phyloP scores from a whole-genome alignment of 2,329 filamentous ascomycete species.

The Phoma herbarum region DNA sequence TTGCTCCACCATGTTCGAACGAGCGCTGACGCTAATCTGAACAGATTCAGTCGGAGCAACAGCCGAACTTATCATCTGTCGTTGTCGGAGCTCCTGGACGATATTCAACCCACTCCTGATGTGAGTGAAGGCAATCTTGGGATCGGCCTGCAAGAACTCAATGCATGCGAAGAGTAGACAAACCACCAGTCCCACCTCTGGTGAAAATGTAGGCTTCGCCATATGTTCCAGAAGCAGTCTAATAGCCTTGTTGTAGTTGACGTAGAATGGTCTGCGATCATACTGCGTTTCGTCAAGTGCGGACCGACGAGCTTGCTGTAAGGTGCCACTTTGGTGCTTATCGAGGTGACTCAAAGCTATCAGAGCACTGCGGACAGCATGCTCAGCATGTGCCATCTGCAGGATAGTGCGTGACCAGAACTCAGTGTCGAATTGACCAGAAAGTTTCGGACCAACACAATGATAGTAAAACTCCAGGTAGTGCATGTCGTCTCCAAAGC shows the following conservation, averaged over 20 bases:
- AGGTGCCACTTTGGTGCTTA: constrained; percentile 21
- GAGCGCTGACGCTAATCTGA: not conserved
- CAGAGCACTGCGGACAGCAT: constrained; percentile 53
- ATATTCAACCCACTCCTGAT: constrained; percentile 55
- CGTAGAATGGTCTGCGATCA: constrained; percentile 38
- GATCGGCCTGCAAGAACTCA: constrained; percentile 54
- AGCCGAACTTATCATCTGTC: not conserved
- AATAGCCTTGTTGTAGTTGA: constrained; percentile 55
- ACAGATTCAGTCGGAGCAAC: not conserved
- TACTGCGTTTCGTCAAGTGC: not conserved
- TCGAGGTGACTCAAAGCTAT: constrained; percentile 52
- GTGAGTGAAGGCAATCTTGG: constrained; percentile 50
- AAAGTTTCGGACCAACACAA: constrained; percentile 48
- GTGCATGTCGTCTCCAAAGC: constrained; percentile 19
- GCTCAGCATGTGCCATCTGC: constrained; percentile 52
- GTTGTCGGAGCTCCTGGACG: constrained; percentile 20
- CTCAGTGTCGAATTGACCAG: constrained; percentile 39
- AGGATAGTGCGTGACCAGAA: constrained; percentile 55
- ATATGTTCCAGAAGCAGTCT: constrained; percentile 38
- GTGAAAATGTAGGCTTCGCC: constrained; percentile 37
- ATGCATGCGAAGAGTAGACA: constrained; percentile 54
- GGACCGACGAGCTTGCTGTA: constrained; percentile 14
- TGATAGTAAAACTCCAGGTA: constrained; percentile 54
- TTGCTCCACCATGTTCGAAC: constrained; percentile 19
- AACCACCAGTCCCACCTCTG: constrained; percentile 48